Percentiles rank a stretch among this genome's conserved stretches.
Evolutionary conservation across 208 protist species (phyloP).

Genomic region (Acanthamoeba lugdunensis): DNA sequence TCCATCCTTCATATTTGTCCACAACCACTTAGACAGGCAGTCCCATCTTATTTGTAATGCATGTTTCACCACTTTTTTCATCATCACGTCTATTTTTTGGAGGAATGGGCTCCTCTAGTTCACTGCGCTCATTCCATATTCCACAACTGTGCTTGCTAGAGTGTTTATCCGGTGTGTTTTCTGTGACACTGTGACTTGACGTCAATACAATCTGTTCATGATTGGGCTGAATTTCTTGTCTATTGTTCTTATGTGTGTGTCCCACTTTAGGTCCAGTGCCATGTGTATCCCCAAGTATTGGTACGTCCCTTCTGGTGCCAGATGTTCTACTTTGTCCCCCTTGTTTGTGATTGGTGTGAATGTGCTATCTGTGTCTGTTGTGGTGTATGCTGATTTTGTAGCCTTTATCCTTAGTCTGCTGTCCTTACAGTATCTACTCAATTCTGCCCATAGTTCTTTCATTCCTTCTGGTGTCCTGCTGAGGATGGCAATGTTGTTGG

Average conservation of each 20-base stretch:
- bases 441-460: not conserved
- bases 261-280: not conserved
- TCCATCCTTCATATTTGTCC: not conserved
- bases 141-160: not conserved
- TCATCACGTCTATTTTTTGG: not conserved
- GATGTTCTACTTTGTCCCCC: not conserved
- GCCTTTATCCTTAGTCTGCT: not conserved
- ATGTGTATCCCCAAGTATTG: not conserved
- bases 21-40: not conserved
- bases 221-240: not conserved
- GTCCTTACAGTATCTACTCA: not conserved
- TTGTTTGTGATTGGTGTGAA: not conserved
- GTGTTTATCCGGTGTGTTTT: not conserved
- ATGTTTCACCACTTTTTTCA: not conserved
- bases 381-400: not conserved
- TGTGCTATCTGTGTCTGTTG: not conserved
- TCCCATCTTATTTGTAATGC: not conserved
- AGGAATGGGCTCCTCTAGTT: not conserved
- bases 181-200: not conserved
- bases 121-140: not conserved
- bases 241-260: not conserved
- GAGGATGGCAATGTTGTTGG: not conserved
- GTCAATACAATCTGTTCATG: not conserved
- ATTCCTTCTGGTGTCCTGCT: not conserved
- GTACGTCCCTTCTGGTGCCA: not conserved